Conservation (phyloP, 2,329 filamentous ascomycete species). For the Botrytis medusae region DNA sequence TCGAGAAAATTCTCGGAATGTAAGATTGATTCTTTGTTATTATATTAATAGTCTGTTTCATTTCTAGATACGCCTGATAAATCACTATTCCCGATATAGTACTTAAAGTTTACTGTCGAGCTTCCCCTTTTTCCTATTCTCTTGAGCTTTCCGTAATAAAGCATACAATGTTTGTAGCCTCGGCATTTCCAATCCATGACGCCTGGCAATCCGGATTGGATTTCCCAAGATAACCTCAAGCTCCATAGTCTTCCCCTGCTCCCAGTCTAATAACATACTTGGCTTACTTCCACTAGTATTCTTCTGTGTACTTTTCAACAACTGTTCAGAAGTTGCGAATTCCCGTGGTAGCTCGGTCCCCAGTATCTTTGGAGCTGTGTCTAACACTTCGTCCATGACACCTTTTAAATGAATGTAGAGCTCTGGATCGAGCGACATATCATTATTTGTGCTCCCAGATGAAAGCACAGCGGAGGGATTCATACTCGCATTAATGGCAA, state of each 20-base stretch:
- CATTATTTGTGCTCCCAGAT: conserved; percentile 62
- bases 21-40: too few relatives aligned
- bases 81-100: background rate
- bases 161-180: conserved; percentile 56
- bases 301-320: conserved; percentile 60
- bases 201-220: conserved; percentile 52
- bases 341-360: conserved; percentile 58
- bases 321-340: conserved; percentile 62
- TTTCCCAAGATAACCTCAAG: conserved; percentile 58
- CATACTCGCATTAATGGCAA: conserved; percentile 74
- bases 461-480: conserved; percentile 70
- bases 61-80: too few relatives aligned
- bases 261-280: conserved; percentile 55
- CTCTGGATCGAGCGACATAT: conserved; percentile 64
- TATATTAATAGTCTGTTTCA: too few relatives aligned
- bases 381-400: conserved; percentile 69
- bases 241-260: conserved; percentile 53
- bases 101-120: conserved; percentile 29
- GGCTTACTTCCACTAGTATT: conserved; percentile 60
- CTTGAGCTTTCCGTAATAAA: conserved; percentile 52
- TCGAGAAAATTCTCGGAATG: too few relatives aligned
- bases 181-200: conserved; percentile 53
- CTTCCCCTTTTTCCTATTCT: conserved; percentile 36
- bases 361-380: conserved; percentile 61
- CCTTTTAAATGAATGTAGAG: conserved; percentile 60